Base-by-base conservation (phyloP, 495 filamentous ascomycete species). In the Podospora pseudoanserina region DNA sequence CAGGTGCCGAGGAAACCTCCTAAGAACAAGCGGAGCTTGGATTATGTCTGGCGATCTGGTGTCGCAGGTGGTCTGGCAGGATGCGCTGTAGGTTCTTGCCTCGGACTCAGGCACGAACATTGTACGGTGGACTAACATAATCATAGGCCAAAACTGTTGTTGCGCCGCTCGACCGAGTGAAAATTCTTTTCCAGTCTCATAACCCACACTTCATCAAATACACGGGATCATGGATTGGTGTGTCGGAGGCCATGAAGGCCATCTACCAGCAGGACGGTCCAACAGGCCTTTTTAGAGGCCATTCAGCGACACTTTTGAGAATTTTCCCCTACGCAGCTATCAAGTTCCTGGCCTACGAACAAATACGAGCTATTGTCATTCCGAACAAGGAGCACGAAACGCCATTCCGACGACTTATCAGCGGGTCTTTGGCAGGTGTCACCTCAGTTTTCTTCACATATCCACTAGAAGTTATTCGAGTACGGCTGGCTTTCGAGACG, bases 311-410 rank as follows among this genome's bases (percentile, higher is more conserved):
- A 0, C 79, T 98, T 5, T 85, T 99, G 61, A 89, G 96, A 66
- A 97, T 99, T 69, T 99, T 97, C 76, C 95, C 95, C 6, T 99
- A 99, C 77, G 95, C 94, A 15, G 93, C 90, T 16, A 96, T 97
- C 79, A 99, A 98, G 72, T 99, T 99, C 79, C 85, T 98, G 56
- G 93, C 95, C 26, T 99, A 99, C 78, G 95, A 99, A 79, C 95
- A 99, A 75, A 90, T 97, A 67, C 90, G 95, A 26, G 84, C 88
- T 13, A 70, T 89, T 15, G 66, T 97, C 2, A 98, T 99, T 63
- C 83, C 81, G 9, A 81, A 79, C 5, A 84, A 80, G 39, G 83
- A 89, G 16, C 86, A 96, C 56, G 95, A 99, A 77, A 97, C 94
- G 0, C 83, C 89, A 2, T 74, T 90, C 39, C 89, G 95, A 19